Conservation (phyloP, 768 basidiomycete genomes). For the Podaxis sp. region DNA sequence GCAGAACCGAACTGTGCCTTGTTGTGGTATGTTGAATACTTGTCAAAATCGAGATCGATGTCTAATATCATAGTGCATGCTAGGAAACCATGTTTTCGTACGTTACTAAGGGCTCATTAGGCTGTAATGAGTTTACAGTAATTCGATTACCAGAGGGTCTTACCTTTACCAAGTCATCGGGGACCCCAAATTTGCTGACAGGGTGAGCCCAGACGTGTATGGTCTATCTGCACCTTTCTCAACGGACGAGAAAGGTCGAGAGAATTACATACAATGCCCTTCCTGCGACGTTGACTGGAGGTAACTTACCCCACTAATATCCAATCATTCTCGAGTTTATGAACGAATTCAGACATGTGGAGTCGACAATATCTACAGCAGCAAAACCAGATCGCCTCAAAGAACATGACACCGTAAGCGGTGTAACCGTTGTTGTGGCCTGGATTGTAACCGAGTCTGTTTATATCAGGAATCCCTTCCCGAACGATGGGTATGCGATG, state of each 20-base stretch:
- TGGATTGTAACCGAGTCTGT: background rate
- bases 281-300: conserved; percentile 42
- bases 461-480: conserved; percentile 44
- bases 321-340: background rate
- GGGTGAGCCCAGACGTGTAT: conserved; percentile 24
- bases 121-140: background rate
- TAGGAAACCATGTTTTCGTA: conserved; percentile 62
- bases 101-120: conserved; percentile 15
- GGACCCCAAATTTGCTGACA: conserved; percentile 46
- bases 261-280: conserved; percentile 49
- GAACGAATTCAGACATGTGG: conserved; percentile 43
- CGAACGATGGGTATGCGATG: conserved; percentile 40
- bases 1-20: conserved; percentile 49
- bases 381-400: conserved; percentile 52
- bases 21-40: conserved; percentile 37
- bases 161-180: conserved; percentile 54
- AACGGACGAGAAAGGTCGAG: conserved; percentile 26
- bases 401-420: conserved; percentile 48
- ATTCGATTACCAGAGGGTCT: conserved; percentile 33
- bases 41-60: background rate
- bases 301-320: conserved; percentile 18
- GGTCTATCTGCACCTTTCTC: background rate
- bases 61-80: background rate
- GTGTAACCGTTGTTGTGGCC: background rate
- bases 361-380: conserved; percentile 55